A percentile compares a stretch with the other conserved stretches of the same genome.
phyloP scores from a whole-genome alignment of 139 green algal genomes.

The Eudorina sp. region DNA sequence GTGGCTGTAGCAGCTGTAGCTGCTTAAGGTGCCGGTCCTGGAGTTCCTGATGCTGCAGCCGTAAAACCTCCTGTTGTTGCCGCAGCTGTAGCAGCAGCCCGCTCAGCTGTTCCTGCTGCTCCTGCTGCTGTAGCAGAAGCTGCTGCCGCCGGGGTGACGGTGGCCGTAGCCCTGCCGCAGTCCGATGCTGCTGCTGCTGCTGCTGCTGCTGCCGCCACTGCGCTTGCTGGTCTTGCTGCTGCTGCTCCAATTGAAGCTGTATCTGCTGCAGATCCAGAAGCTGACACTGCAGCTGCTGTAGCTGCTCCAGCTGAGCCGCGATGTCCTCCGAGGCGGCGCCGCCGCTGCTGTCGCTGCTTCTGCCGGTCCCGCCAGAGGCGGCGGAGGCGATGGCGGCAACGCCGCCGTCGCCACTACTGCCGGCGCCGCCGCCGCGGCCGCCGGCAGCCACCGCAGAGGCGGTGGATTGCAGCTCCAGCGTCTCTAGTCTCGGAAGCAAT shows the following conservation, averaged over 20 bases:
- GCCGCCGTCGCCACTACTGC: background rate
- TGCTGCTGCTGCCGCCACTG: constrained; percentile 3
- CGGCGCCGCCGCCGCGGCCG: background rate
- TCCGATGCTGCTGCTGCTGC: background rate
- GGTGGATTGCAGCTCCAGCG: too few relatives aligned
- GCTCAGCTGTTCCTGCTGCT: background rate
- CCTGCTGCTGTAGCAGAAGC: background rate
- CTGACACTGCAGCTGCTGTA: background rate
- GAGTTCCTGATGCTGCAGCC: background rate
- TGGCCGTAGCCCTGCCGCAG: background rate
- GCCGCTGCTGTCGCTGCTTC: background rate
- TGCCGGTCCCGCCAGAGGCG: background rate
- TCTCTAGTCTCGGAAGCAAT: too few relatives aligned
- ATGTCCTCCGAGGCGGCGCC: background rate
- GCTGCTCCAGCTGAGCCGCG: background rate
- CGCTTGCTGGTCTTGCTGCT: background rate
- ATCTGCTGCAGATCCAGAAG: background rate
- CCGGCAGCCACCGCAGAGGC: background rate
- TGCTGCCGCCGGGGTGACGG: background rate
- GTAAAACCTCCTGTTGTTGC: background rate
- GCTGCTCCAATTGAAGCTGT: background rate
- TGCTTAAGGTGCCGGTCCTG: background rate
- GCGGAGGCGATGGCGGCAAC: background rate
- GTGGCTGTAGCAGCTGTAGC: background rate
- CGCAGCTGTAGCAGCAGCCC: too few relatives aligned